Base-by-base conservation (phyloP, 345 rosid genomes). In the Hevea brasiliensis region DNA sequence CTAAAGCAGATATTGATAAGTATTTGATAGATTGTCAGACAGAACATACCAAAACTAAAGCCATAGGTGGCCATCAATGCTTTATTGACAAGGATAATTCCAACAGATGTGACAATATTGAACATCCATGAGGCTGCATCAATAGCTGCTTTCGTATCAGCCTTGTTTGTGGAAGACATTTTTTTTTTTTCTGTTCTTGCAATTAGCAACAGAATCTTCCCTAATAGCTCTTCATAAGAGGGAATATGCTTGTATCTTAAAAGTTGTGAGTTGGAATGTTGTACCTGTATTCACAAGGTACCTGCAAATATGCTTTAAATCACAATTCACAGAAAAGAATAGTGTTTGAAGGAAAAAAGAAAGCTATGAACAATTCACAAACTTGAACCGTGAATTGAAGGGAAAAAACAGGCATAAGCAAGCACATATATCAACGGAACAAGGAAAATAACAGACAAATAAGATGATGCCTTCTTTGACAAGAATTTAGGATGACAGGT, bases 61-160 rank as follows among this genome's bases (percentile, higher is more conserved):
- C 99, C 99, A 44, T 96, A 87, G 15, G 93, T 85, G 58, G 96
- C 96, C 99, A 96, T 93, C 72, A 96, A 79, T 44, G 97, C 98
- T 81, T 96, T 96, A 83, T 96, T 96, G 63, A 93, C 98, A 21
- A 96, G 88, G 76, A 96, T 96, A 61, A 96, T 93, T 54, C 99
- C 99, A 73, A 96, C 99, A 40, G 99, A 96, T 7, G 98, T 91
- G 74, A 96, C 97, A 47, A 96, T 91, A 70, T 96, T 96, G 90
- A 96, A 96, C 76, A 91, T 77, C 99, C 99, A 96, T 68, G 99
- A 89, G 32, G 96, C 97, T 29, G 86, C 87, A 85, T 96, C 99
- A n/a, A 88, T 63, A 23, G 92, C 54, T 20, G 94, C 97, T 79
- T 90, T 96, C 81, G 60, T 86, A 71, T 96, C 89, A 64, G 89